Evolutionary conservation across 768 basidiomycete genomes (phyloP).

Genomic region (Boletellus ananiceps): DNA sequence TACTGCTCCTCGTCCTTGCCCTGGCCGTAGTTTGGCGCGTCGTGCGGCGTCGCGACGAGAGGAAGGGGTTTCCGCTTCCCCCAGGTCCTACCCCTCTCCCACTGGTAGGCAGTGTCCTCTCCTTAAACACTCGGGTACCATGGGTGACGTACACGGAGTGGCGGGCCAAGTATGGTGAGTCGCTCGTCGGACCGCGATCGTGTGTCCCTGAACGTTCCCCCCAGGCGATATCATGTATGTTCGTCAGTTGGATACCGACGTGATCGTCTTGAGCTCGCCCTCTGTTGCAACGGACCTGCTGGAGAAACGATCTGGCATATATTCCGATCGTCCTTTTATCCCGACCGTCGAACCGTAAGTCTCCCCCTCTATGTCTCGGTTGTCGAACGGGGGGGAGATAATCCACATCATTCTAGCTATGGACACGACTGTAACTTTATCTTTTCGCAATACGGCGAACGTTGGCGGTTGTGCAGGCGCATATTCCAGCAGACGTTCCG

Average conservation of each 20-base stretch:
- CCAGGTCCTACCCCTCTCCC: too few species aligned
- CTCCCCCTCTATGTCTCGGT: not conserved
- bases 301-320: not conserved
- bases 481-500: not conserved
- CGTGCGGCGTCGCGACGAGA: too few species aligned
- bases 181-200: not conserved
- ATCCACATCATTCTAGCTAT: not conserved
- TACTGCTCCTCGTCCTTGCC: too few species aligned
- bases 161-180: not conserved
- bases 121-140: too few species aligned
- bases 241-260: not conserved
- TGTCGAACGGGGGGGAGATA: not conserved
- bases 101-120: too few species aligned
- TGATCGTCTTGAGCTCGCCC: not conserved
- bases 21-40: too few species aligned
- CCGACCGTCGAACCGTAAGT: not conserved
- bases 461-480: not conserved
- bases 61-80: too few species aligned
- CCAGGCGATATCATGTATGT: not conserved
- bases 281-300: not conserved
- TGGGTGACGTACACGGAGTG: too few species aligned
- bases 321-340: conserved; percentile 3
- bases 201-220: not conserved
- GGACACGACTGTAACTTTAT: not conserved
- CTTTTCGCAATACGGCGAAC: not conserved